Evolutionary conservation across 768 basidiomycete species (phyloP), one percentile per base, ranked within the genome.

Genomic region (Leccinum sublutescens): DNA sequence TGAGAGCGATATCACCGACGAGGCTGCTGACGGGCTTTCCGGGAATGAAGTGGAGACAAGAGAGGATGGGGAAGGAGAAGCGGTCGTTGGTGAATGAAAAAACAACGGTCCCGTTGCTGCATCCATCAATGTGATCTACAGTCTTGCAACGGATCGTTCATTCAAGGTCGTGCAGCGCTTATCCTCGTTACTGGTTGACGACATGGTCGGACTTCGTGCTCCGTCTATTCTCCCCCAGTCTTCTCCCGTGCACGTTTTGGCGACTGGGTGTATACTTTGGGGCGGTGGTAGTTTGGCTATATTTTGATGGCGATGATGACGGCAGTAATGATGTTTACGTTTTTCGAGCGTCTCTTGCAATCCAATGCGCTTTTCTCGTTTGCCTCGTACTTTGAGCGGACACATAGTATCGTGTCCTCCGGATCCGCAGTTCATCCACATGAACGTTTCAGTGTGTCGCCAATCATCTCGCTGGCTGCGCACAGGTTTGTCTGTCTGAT

Each of bases 1-100:
- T 55, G 70, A 71, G 57, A 69, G 73, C 63, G 71, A 74, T 68
- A 74, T 73, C 65, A 69, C 71, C 61, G 73, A 74, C 45, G 71
- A 74, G 55, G 67, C 53, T 48, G 63, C 54, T 48, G 60, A 50
- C 56, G 66, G 38, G 47, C 47, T 33, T 55, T 69, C 56, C 52
- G 62, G 56, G 34, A 53, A 73, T 64, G 66, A 71, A 58, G 50
- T 54, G 50, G 43, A n/a, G 19, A 45, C 19, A 45, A 57, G 8
- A 48, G 56, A 34, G 47, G 56, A 43, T 43, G 66, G 54, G 54
- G 64, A 62, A 60, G 62, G 63, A 55, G 59, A 62, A 61, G 57
- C 52, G 23, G 58, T 43, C 7, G 38, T 33, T 61, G 48, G 58
- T 60, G 48, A 49, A 60, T 59, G 47, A 48, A 48, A 2, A 49